Base-by-base conservation (phyloP, 2,329 filamentous ascomycete genomes). In the Neopestalotiopsis clavispora region DNA sequence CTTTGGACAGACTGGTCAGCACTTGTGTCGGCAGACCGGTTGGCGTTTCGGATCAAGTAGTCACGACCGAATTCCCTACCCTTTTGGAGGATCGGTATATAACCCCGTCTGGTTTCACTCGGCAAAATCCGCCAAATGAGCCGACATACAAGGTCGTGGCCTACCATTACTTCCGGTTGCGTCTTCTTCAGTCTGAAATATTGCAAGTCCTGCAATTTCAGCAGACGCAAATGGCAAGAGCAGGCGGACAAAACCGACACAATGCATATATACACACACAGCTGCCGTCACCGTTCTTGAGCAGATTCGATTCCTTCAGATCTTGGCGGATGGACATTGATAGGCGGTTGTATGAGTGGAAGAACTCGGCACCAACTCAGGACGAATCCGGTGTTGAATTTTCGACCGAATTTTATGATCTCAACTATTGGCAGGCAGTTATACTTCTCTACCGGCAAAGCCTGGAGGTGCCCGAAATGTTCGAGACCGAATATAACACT, bases 341-440 rank as follows among this genome's bases (percentile, higher is more conserved):
- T 78, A 87, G 89, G 70, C 88, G 95, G 49, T 81, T 98, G 57
- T 91, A 90, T 72, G 90, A 95, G 73, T 98, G 95, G 96, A 96
- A 95, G 78, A 90, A 91, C 34, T 90, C 90, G 4, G 92, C 94
- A 1, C 96, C 95, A 0, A 91, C 88, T 0, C 91, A 92, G 71
- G 82, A 88, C 28, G 90, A 96, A 69, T 97, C 94, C 0, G 95
- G 95, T 1, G 96, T 98, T 2, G 90, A 90, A 4, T 98, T 98
- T 78, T 94, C 93, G 0, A 90, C 93, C 1, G 92, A 97, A 68
- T 97, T 98, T 75, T 82, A 98, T 4, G 94, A 98, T 75, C 86
- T 98, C 70, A 98, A 98, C 79, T 98, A 98, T 80, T 98, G 95
- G 95, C 95, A 98, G 79, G 94, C 94, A 3, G 91, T 98, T 70